Percentiles rank a stretch among this genome's conserved stretches.
Evolutionary conservation across 306 rosid species (phyloP).

Genomic region (Mimosa pudica): DNA sequence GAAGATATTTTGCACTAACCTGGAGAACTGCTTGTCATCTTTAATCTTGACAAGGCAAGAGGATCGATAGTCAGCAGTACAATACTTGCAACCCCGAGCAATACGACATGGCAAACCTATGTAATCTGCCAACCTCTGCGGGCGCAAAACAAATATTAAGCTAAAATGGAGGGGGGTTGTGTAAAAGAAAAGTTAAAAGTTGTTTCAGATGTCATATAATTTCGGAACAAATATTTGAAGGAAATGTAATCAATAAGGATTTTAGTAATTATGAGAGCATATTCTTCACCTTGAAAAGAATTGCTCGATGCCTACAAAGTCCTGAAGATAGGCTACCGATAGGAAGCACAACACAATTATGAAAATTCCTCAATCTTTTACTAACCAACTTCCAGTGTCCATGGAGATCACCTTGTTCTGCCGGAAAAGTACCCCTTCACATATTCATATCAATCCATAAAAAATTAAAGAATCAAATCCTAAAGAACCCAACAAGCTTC

Average conservation of each 20-base stretch:
- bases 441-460: conserved; percentile 33
- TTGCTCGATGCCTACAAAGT: conserved; percentile 93
- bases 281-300: conserved; percentile 86
- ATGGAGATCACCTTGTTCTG: conserved; percentile 87
- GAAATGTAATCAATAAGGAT: background rate
- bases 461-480: conserved; percentile 4
- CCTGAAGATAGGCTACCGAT: conserved; percentile 88
- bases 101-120: conserved; percentile 98
- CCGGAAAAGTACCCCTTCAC: conserved; percentile 77
- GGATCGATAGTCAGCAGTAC: conserved; percentile 87
- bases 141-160: conserved; percentile 26
- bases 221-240: background rate
- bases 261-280: background rate
- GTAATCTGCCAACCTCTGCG: conserved; percentile 94
- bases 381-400: conserved; percentile 85
- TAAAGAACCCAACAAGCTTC: background rate
- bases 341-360: conserved; percentile 86
- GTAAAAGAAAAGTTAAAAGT: background rate
- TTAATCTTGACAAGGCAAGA: conserved; percentile 93
- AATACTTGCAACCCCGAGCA: conserved; percentile 89
- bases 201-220: background rate
- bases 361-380: conserved; percentile 74
- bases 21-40: conserved; percentile 66
- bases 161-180: background rate
- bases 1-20: conserved; percentile 54